A percentile compares a stretch with the other conserved stretches of the same genome.
These are phyloP conservation scores for Dioszegia hungarica DNA, from an alignment of 768 basidiomycete genomes.

Conservation along the genomic window DNA sequence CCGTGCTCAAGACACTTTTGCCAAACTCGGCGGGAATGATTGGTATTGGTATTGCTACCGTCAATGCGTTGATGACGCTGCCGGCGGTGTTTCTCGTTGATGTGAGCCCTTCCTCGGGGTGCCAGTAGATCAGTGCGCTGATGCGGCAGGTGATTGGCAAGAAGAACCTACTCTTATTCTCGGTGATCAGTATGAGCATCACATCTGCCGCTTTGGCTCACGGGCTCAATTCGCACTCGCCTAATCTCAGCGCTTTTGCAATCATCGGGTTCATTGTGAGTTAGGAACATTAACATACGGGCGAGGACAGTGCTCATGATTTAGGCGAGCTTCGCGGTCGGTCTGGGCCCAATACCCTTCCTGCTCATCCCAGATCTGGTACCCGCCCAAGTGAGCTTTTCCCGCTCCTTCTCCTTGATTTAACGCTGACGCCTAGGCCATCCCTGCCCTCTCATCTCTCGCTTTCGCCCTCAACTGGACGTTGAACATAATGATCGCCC, in stretches of 20 bases:
- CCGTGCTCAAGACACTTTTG: conserved; percentile 56
- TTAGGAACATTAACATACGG: conserved; percentile 14
- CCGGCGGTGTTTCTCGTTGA: conserved; percentile 83
- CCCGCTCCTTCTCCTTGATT: conserved; percentile 40
- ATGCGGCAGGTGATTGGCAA: conserved; percentile 60
- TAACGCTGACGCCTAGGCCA: conserved; percentile 56
- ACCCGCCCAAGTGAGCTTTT: conserved; percentile 62
- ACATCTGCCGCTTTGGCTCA: conserved; percentile 67
- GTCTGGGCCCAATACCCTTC: conserved; percentile 88
- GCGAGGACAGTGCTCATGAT: background rate
- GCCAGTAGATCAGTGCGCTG: background rate
- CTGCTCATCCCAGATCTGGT: conserved; percentile 88
- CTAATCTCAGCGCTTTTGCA: conserved; percentile 63
- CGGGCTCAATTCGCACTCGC: conserved; percentile 62
- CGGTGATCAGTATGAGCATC: conserved; percentile 61
- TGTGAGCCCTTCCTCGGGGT: conserved; percentile 53
- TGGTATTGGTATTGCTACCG: conserved; percentile 74
- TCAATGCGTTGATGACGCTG: conserved; percentile 70
- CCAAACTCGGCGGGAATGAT: conserved; percentile 75
- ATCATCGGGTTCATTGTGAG: conserved; percentile 73
- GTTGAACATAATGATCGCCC: conserved; percentile 75
- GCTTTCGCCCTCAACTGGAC: conserved; percentile 75
- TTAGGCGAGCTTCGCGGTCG: conserved; percentile 75
- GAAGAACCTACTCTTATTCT: conserved; percentile 62
- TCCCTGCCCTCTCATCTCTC: conserved; percentile 73